A percentile compares a stretch with the other conserved stretches of the same genome.
Evolutionary conservation across 163 green algal genomes (phyloP).

Genomic region (Scenedesmus sp.): DNA sequence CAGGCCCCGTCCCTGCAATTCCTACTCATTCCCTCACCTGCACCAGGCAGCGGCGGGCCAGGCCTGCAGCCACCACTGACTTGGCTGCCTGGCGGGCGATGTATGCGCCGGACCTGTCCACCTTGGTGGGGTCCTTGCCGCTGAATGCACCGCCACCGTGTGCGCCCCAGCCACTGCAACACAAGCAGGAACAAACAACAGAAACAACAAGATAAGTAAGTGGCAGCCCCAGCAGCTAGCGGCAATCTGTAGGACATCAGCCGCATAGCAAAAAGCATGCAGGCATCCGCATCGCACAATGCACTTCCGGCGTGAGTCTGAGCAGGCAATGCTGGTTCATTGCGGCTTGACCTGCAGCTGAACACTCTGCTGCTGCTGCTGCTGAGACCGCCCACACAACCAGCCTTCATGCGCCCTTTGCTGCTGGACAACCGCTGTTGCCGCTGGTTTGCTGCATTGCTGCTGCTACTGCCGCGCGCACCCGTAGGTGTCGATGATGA

Average conservation of each 20-base stretch:
- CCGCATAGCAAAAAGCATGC: not conserved
- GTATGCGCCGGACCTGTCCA: constrained; percentile 96
- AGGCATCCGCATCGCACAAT: not conserved
- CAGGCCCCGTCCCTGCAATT: not conserved
- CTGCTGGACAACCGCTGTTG: not conserved
- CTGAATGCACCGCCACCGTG: constrained; percentile 99
- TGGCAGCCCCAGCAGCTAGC: too few relatives aligned
- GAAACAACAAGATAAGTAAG: not conserved
- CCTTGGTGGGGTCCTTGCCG: constrained; percentile 99
- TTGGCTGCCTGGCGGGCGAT: constrained; percentile 99
- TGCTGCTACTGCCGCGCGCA: not conserved
- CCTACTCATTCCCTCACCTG: constrained; percentile 64
- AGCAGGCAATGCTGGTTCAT: too few relatives aligned
- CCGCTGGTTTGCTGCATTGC: not conserved
- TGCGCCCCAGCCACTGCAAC: constrained; percentile 91
- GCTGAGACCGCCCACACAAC: not conserved
- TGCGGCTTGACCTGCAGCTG: not conserved
- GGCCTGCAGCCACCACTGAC: constrained; percentile 93
- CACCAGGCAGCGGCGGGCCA: constrained; percentile 89
- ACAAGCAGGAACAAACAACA: not conserved
- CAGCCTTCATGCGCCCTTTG: not conserved
- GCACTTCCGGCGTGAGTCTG: not conserved
- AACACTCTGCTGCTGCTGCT: not conserved
- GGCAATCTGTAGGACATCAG: not conserved
- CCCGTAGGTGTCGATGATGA: constrained; percentile 99